Evolutionary conservation across 1,284 basidiomycete genomes (phyloP), one percentile per base, ranked within the genome.

Genomic region (Sanghuangporus weigelae): DNA sequence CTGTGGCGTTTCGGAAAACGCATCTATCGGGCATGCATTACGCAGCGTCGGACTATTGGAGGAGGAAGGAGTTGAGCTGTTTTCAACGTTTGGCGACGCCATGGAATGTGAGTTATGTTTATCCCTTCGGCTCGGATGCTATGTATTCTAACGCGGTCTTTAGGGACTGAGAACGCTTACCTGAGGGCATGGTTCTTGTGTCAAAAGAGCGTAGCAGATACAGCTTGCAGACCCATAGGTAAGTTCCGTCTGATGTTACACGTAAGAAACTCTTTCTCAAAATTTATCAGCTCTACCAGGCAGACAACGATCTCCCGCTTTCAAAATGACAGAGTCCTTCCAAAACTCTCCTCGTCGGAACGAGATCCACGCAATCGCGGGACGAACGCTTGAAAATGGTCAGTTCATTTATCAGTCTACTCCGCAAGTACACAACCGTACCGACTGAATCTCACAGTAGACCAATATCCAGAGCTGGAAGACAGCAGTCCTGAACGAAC

Each of bases 141-240:
- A 19, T 8, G 44, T n/a, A n/a, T 31, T 31, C 44, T 46, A 46
- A 46, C n/a, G 6, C 6, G n/a, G 10, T 61, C 2, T 63, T 1
- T 59, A 92, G 89, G 93, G 94, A 95, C 90, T 0, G 93, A 95
- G 75, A 94, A 95, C 74, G 87, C 85, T 0, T 95, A 95, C 75
- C 72, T 96, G 67, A 83, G 82, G 59, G 86, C 88, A 14, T 91
- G 89, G 88, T 89, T 90, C 68, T 78, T 79, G 62, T 81, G 82
- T 7, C 84, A 85, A 69, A 88, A 83, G 71, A 75, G 79, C 48
- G 85, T 84, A 73, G 75, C 74, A 0, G 71, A 75, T 1, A 72
- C 78, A 3, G 71, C 78, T 38, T 71, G 75, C 74, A 65, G 59
- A 74, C 69, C 49, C n/a, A 42, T 65, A 6, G 35, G 58, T 57